Conservation (phyloP, 2,329 filamentous ascomycete genomes). For the Claviceps sorghi region DNA sequence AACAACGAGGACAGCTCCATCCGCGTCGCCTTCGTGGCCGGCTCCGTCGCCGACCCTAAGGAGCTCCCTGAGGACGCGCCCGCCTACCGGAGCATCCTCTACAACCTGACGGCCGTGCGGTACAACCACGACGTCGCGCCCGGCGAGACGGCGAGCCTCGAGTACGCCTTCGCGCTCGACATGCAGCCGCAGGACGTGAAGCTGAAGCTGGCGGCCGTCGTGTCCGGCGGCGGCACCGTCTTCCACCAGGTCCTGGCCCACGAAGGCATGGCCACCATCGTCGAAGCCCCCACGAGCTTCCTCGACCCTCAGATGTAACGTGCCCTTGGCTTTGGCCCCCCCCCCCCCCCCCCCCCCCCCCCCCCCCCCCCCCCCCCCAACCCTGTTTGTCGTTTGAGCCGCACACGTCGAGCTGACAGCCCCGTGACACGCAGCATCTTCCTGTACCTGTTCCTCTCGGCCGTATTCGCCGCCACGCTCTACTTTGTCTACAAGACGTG, state of each 20-base stretch:
- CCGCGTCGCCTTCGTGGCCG: constrained; percentile 60
- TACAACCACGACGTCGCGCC: constrained; percentile 62
- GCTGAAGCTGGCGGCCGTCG: constrained; percentile 60
- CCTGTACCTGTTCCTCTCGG: constrained; percentile 82
- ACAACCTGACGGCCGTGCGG: constrained; percentile 68
- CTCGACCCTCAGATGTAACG: constrained; percentile 97
- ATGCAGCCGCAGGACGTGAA: constrained; percentile 83
- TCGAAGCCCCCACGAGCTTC: constrained; percentile 81
- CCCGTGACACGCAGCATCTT: constrained; percentile 54
- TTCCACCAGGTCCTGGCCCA: constrained; percentile 67
- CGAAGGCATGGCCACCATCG: constrained; percentile 70
- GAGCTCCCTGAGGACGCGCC: constrained; percentile 31
- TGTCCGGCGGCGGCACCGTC: constrained; percentile 50
- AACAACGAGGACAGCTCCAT: constrained; percentile 73
- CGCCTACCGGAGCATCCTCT: constrained; percentile 45
- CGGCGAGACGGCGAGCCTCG: constrained; percentile 60
- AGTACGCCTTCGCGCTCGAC: constrained; percentile 77
- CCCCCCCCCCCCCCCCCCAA: too few relatives aligned
- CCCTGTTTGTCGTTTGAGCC: too few relatives aligned
- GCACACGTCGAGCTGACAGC: not conserved
- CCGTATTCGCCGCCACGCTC: constrained; percentile 60
- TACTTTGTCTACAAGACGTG: constrained; percentile 99
- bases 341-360: too few relatives aligned
- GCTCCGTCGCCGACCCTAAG: constrained; percentile 49
- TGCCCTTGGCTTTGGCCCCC: too few relatives aligned